These are phyloP conservation scores for Pythium volutum DNA, from an alignment of 352 stramenopile genomes.

Conservation along the genomic window DNA sequence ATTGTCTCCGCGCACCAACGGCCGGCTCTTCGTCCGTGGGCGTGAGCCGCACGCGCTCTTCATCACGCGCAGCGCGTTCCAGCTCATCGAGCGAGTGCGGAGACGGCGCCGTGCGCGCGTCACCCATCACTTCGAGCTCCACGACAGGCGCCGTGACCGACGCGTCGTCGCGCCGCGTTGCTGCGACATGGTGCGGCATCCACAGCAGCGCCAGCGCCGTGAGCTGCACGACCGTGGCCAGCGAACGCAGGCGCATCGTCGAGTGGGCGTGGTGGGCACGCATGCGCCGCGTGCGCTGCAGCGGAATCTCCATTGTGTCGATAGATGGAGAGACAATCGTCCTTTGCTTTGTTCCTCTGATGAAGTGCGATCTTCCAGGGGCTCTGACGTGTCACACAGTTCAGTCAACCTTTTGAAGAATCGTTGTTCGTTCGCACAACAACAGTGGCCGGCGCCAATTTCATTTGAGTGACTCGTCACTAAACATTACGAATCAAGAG, in stretches of 20 bases:
- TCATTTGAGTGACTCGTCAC: constrained; percentile 17
- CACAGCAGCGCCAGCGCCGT: constrained; percentile 17
- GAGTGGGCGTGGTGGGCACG: not conserved
- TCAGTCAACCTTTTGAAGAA: not conserved
- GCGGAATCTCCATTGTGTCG: not conserved
- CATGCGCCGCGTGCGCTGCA: not conserved
- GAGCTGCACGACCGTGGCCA: constrained; percentile 7
- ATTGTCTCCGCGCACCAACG: constrained; percentile 3
- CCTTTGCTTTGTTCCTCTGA: too few relatives aligned
- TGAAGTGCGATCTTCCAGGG: not conserved
- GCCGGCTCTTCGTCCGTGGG: constrained; percentile 9
- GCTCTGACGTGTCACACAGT: constrained; percentile 10
- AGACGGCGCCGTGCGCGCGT: constrained; percentile 13
- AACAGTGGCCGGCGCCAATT: not conserved
- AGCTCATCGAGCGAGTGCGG: constrained; percentile 21
- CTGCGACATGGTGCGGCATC: not conserved
- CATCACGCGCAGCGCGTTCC: constrained; percentile 16
- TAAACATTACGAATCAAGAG: too few relatives aligned
- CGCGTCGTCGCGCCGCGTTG: not conserved
- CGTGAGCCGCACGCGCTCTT: constrained; percentile 15
- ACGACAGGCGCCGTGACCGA: constrained; percentile 4
- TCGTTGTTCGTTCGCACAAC: not conserved
- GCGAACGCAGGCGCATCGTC: not conserved
- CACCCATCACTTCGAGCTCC: constrained; percentile 23
- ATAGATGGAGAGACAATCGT: not conserved